Conservation (phyloP, 495 filamentous ascomycete genomes). For the Glutinoglossum americanum region DNA sequence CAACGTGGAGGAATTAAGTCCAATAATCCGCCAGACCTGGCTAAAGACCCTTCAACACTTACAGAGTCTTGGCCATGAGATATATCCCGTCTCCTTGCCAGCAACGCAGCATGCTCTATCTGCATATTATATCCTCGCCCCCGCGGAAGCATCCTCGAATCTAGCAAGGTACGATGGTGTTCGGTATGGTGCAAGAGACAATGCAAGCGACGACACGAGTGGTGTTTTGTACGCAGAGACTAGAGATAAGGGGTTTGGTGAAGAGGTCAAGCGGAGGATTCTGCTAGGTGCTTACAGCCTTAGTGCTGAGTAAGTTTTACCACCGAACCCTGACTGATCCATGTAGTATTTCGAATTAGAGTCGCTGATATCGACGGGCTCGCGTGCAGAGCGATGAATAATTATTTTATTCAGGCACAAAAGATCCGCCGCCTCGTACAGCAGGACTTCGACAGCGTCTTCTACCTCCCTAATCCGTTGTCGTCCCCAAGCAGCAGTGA, state of each 20-base stretch:
- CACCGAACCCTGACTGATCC: background rate
- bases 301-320: slow-evolving; percentile 29
- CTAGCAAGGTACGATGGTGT: slow-evolving; percentile 95
- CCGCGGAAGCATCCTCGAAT: slow-evolving; percentile 89
- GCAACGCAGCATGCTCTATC: slow-evolving; percentile 67
- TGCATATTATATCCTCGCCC: slow-evolving; percentile 87
- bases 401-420: slow-evolving; percentile 93
- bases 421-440: slow-evolving; percentile 65
- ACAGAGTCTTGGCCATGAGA: slow-evolving; percentile 36
- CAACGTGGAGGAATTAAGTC: slow-evolving; percentile 61
- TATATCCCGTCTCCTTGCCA: slow-evolving; percentile 64
- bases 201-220: slow-evolving; percentile 14
- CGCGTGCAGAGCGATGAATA: slow-evolving; percentile 53
- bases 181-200: slow-evolving; percentile 48
- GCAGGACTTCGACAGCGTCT: slow-evolving; percentile 64
- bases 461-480: slow-evolving; percentile 45
- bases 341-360: background rate
- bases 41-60: slow-evolving; percentile 31
- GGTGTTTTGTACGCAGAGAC: slow-evolving; percentile 54
- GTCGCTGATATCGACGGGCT: background rate
- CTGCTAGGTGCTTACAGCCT: slow-evolving; percentile 78
- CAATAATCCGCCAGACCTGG: slow-evolving; percentile 49
- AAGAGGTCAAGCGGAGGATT: slow-evolving; percentile 70
- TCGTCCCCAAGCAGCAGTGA: slow-evolving; percentile 10
- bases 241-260: slow-evolving; percentile 50